A percentile compares a stretch with the other conserved stretches of the same genome.
Conservation (phyloP, 768 basidiomycete genomes). For the Podaxis sp. region DNA sequence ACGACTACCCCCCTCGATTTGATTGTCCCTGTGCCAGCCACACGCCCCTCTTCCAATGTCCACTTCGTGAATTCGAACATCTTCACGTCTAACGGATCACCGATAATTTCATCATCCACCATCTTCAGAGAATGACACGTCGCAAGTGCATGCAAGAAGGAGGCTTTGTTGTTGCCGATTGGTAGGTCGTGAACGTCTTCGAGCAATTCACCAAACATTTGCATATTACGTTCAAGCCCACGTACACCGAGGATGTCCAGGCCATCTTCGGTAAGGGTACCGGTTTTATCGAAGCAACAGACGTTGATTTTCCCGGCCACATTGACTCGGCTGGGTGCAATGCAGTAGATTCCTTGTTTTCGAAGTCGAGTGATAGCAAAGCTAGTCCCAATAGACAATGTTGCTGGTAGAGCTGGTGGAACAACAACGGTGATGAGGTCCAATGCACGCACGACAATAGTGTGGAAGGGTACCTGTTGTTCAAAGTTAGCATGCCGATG, state of each 20-base stretch:
- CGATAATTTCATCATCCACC: slow-evolving; percentile 84
- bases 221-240: slow-evolving; percentile 69
- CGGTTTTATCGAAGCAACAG: slow-evolving; percentile 99
- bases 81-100: slow-evolving; percentile 94
- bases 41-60: slow-evolving; percentile 89
- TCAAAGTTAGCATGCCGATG: not conserved
- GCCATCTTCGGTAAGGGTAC: slow-evolving; percentile 97
- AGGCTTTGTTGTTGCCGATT: slow-evolving; percentile 66
- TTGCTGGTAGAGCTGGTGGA: slow-evolving; percentile 95
- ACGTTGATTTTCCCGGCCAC: slow-evolving; percentile 95
- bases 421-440: slow-evolving; percentile 98
- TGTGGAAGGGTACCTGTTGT: slow-evolving; percentile 78
- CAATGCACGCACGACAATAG: slow-evolving; percentile 87
- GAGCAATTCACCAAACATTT: slow-evolving; percentile 87
- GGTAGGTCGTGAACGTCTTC: slow-evolving; percentile 87
- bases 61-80: slow-evolving; percentile 98
- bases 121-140: slow-evolving; percentile 96
- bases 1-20: slow-evolving; percentile 59
- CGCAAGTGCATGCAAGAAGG: slow-evolving; percentile 87
- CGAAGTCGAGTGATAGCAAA: slow-evolving; percentile 90
- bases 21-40: slow-evolving; percentile 68
- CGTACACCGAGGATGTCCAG: slow-evolving; percentile 95
- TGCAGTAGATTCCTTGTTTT: slow-evolving; percentile 89
- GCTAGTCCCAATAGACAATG: slow-evolving; percentile 94
- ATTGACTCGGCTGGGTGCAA: slow-evolving; percentile 94